These are phyloP conservation scores for Odontarrhena argentea DNA, from an alignment of 345 rosid genomes.

Conservation along the genomic window DNA sequence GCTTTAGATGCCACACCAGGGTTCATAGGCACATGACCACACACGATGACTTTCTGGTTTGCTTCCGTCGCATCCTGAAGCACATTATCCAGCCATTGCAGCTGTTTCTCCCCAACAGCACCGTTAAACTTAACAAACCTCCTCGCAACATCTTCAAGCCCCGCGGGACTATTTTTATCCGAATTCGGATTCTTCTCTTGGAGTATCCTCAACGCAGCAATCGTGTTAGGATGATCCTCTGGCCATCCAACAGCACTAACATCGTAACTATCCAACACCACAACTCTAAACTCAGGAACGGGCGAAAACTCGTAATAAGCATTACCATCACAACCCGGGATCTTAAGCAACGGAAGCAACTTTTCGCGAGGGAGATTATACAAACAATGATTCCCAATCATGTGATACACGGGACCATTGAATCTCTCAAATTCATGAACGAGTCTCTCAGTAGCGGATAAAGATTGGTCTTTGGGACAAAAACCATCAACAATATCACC, in stretches of 20 bases:
- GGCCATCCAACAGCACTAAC: slow-evolving; percentile 93
- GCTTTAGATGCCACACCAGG: slow-evolving; percentile 54
- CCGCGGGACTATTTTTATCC: slow-evolving; percentile 81
- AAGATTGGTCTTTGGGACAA: slow-evolving; percentile 75
- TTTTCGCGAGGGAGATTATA: slow-evolving; percentile 85
- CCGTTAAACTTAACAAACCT: slow-evolving; percentile 93
- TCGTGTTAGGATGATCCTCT: slow-evolving; percentile 62
- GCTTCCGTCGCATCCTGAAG: slow-evolving; percentile 66
- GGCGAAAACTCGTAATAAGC: slow-evolving; percentile 95
- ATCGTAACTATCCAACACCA: slow-evolving; percentile 86
- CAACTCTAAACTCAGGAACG: slow-evolving; percentile 59
- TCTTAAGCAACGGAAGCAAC: slow-evolving; percentile 74
- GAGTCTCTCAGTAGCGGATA: slow-evolving; percentile 55
- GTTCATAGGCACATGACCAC: slow-evolving; percentile 85
- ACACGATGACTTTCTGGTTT: slow-evolving; percentile 73
- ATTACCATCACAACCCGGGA: slow-evolving; percentile 46
- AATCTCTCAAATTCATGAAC: slow-evolving; percentile 61
- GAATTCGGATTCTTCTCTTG: slow-evolving; percentile 69
- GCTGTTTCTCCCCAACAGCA: slow-evolving; percentile 77
- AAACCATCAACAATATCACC: slow-evolving; percentile 89
- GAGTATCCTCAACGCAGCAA: slow-evolving; percentile 69
- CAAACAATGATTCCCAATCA: slow-evolving; percentile 97
- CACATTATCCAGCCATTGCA: slow-evolving; percentile 68
- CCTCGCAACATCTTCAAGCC: slow-evolving; percentile 65
- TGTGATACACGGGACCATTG: slow-evolving; percentile 70